phyloP scores from a whole-genome alignment of 768 basidiomycete species.

The Antrodiella citrinella region DNA sequence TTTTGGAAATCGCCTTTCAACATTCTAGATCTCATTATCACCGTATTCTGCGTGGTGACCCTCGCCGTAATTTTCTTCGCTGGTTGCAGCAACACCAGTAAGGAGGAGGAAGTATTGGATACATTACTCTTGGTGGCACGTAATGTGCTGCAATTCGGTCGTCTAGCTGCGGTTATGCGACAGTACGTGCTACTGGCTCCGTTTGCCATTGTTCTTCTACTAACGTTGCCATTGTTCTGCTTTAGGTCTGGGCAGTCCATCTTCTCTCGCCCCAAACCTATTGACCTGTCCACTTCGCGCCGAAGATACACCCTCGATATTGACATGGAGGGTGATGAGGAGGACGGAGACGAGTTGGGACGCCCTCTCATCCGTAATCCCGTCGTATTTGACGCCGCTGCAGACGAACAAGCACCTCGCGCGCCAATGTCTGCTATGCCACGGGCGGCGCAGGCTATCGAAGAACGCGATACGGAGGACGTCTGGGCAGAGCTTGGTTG shows the following conservation, averaged over 20 bases:
- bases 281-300: slow-evolving; percentile 68
- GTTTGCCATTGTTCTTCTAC: neutral
- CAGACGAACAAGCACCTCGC: slow-evolving; percentile 24
- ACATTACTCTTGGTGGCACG: slow-evolving; percentile 86
- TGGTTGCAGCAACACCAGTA: slow-evolving; percentile 74
- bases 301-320: slow-evolving; percentile 62
- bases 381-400: slow-evolving; percentile 56
- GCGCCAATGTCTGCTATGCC: slow-evolving; percentile 49
- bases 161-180: slow-evolving; percentile 88
- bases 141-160: slow-evolving; percentile 87
- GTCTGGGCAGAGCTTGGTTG: slow-evolving; percentile 55
- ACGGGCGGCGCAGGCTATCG: slow-evolving; percentile 42
- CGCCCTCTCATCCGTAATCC: slow-evolving; percentile 49
- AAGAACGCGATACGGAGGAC: slow-evolving; percentile 56
- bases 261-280: slow-evolving; percentile 79
- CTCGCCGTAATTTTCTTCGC: slow-evolving; percentile 82
- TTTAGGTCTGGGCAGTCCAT: slow-evolving; percentile 81
- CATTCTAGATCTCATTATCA: slow-evolving; percentile 80
- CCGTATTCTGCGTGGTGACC: slow-evolving; percentile 83
- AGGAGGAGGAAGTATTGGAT: slow-evolving; percentile 92
- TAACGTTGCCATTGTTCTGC: neutral
- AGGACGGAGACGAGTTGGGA: slow-evolving; percentile 41
- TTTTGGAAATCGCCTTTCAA: slow-evolving; percentile 97
- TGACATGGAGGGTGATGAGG: slow-evolving; percentile 63
- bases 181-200: slow-evolving; percentile 50